phyloP scores from a whole-genome alignment of 2,329 filamentous ascomycete species.

The Paecilomyces sp. region DNA sequence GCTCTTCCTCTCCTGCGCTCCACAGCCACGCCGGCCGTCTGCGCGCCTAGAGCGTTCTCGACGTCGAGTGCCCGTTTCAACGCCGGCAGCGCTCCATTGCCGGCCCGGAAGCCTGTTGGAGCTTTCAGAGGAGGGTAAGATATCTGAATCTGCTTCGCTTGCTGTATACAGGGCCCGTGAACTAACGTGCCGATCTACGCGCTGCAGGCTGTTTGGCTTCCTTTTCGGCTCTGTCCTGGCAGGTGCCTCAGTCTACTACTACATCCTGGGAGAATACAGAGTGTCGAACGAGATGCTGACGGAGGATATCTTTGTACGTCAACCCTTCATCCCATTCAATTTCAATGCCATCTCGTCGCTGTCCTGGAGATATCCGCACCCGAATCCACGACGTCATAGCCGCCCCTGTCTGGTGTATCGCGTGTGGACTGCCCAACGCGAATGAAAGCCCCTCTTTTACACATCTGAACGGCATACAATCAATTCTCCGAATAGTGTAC shows the following conservation, averaged over 20 bases:
- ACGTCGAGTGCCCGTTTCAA: slow-evolving; percentile 28
- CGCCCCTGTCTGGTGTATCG: not conserved
- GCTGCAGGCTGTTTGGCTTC: slow-evolving; percentile 75
- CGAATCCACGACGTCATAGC: not conserved
- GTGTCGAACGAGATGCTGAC: slow-evolving; percentile 86
- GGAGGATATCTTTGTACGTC: slow-evolving; percentile 90
- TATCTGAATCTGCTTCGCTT: not conserved
- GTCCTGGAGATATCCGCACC: not conserved
- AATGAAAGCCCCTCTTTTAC: not conserved
- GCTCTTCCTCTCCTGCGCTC: slow-evolving; percentile 12
- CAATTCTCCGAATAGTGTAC: not conserved
- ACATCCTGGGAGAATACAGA: slow-evolving; percentile 89
- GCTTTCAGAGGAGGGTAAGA: slow-evolving; percentile 67
- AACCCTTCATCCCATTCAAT: not conserved
- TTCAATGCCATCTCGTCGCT: not conserved
- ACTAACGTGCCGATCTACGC: slow-evolving; percentile 6
- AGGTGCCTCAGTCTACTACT: slow-evolving; percentile 79
- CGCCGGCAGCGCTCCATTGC: slow-evolving; percentile 34
- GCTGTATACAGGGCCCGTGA: not conserved
- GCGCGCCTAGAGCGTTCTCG: slow-evolving; percentile 18
- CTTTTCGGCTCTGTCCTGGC: slow-evolving; percentile 75
- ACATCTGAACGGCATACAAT: not conserved
- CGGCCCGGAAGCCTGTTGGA: slow-evolving; percentile 59
- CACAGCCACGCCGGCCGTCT: slow-evolving; percentile 4
- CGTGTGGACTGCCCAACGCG: not conserved